Evolutionary conservation across 164 flowering plant species (phyloP).

Genomic region (Chimonanthus salicifolius): DNA sequence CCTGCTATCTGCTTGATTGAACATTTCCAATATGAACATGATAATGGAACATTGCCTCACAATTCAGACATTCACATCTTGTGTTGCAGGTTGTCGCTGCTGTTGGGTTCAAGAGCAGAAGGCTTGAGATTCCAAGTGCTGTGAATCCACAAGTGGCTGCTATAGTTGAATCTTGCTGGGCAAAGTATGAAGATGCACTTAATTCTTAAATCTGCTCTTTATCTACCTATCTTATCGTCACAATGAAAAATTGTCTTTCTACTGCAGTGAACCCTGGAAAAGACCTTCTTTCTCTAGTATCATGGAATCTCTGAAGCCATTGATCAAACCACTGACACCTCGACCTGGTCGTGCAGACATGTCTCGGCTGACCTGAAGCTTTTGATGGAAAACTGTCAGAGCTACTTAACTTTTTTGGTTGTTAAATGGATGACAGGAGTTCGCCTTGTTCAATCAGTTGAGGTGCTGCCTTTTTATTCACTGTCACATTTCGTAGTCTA

Average conservation of each 20-base stretch:
- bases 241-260: background rate
- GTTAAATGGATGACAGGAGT: conserved; percentile 18
- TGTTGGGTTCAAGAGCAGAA: conserved; percentile 70
- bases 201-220: background rate
- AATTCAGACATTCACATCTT: too few relatives aligned
- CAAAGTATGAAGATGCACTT: conserved; percentile 41
- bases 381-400: conserved; percentile 2
- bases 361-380: conserved; percentile 32
- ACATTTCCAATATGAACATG: background rate
- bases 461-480: conserved; percentile 18
- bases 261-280: conserved; percentile 79
- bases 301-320: conserved; percentile 60
- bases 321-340: conserved; percentile 50
- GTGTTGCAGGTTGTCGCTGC: conserved; percentile 77
- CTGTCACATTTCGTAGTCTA: background rate
- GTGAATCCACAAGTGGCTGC: conserved; percentile 62
- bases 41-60: background rate
- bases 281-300: conserved; percentile 75
- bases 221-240: background rate
- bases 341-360: conserved; percentile 36
- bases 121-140: conserved; percentile 77
- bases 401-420: conserved; percentile 22
- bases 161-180: conserved; percentile 80
- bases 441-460: conserved; percentile 13
- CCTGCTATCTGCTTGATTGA: background rate